Conservation (phyloP, 169 alveolate genomes). For the Theileria parva region DNA sequence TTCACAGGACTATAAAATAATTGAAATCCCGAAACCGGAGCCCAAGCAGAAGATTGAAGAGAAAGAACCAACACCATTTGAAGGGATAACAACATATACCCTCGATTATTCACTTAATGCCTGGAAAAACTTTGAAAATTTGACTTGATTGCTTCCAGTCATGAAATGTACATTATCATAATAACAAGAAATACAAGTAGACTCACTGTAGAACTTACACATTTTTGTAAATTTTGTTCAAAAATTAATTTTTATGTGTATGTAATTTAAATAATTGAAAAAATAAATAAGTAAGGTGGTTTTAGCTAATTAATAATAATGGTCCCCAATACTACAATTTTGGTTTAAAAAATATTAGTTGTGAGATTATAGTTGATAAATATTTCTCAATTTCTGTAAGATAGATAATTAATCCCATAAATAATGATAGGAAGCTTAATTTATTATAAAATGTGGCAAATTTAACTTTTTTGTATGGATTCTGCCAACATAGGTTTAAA, state of each 20-base stretch:
- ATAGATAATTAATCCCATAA: not conserved
- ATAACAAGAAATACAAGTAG: not conserved
- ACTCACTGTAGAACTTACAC: not conserved
- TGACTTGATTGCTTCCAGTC: not conserved
- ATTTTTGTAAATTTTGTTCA: not conserved
- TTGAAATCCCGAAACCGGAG: constrained; percentile 6
- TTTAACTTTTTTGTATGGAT: constrained; percentile 17
- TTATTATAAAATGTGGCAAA: not conserved
- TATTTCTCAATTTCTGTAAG: not conserved
- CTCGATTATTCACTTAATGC: constrained; percentile 14
- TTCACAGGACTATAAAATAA: constrained; percentile 27
- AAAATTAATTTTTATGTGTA: not conserved
- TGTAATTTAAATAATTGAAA: not conserved
- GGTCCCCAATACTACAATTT: not conserved
- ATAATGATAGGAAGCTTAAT: not conserved
- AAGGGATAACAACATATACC: constrained; percentile 6
- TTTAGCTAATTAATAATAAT: not conserved
- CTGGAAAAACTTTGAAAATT: constrained; percentile 4
- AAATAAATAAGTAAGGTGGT: not conserved
- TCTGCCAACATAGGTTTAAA: constrained; percentile 5
- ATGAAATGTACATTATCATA: not conserved
- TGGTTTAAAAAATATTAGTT: not conserved
- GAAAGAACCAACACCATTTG: not conserved
- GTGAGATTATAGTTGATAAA: not conserved
- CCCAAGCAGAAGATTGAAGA: not conserved